Evolutionary conservation across 352 stramenopile genomes (phyloP).

Genomic region (Pythium grandisporangium): DNA sequence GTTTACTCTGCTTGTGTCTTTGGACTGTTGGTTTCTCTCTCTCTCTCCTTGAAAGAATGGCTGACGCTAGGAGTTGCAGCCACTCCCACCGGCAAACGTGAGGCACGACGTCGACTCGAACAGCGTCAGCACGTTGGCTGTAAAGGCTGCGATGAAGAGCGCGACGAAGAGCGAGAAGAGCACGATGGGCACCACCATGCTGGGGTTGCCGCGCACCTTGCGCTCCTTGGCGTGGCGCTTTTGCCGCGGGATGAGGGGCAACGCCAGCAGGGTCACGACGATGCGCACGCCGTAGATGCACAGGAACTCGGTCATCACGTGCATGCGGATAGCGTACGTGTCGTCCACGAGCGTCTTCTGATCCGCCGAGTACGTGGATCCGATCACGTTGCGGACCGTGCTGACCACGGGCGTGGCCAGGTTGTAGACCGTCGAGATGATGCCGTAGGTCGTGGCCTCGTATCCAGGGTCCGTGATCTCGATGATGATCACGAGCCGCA

Average conservation of each 20-base stretch:
- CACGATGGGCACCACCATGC: background rate
- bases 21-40: no score
- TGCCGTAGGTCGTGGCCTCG: conserved; percentile 11
- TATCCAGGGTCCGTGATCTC: conserved; percentile 10
- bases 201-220: background rate
- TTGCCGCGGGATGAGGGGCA: background rate
- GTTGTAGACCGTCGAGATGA: conserved; percentile 11
- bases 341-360: background rate
- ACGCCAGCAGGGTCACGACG: background rate
- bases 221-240: conserved; percentile 1
- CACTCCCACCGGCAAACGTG: background rate
- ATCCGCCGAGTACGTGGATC: background rate
- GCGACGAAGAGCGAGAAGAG: background rate
- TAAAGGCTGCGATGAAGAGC: background rate
- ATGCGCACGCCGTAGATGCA: conserved; percentile 1
- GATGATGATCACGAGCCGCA: conserved; percentile 7
- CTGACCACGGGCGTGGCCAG: conserved; percentile 3
- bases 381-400: conserved; percentile 2
- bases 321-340: conserved; percentile 2
- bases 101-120: conserved; percentile 2
- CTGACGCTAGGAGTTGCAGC: no score
- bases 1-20: no score
- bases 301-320: conserved; percentile 6
- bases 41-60: no score
- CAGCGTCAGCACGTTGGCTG: background rate